Conservation (phyloP, 768 basidiomycete genomes). For the Punctularia strigosozonata region DNA sequence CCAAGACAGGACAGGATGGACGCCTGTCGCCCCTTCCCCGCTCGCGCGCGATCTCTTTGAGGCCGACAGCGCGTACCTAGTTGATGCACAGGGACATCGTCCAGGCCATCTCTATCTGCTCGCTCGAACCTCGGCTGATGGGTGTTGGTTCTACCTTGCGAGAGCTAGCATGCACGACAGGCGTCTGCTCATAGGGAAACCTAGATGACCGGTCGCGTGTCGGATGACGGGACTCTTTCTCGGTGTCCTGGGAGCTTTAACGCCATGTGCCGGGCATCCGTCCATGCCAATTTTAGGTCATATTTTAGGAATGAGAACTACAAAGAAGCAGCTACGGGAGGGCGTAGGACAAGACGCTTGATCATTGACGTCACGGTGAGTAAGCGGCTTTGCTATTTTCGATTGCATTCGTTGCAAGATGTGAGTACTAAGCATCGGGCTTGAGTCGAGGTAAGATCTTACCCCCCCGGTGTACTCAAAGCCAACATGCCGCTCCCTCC, state of each 20-base stretch:
- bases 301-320: no score
- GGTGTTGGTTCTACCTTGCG: slow-evolving; percentile 43
- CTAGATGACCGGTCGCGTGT: slow-evolving; percentile 24
- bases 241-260: no score
- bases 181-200: slow-evolving; percentile 34
- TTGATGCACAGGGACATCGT: slow-evolving; percentile 45
- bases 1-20: slow-evolving; percentile 4
- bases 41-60: slow-evolving; percentile 38
- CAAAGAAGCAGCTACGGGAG: no score
- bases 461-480: no score
- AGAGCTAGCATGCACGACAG: slow-evolving; percentile 48
- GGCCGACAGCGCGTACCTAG: slow-evolving; percentile 46
- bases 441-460: no score
- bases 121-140: slow-evolving; percentile 39
- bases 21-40: slow-evolving; percentile 37
- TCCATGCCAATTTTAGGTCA: no score
- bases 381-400: no score
- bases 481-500: slow-evolving; percentile 26
- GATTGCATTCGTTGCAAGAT: no score
- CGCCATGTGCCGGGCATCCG: no score
- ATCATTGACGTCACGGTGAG: no score
- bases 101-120: slow-evolving; percentile 43
- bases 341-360: no score
- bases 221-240: slow-evolving; percentile 32
- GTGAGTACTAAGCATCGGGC: no score